Percentiles rank a stretch among this genome's conserved stretches.
phyloP scores from a whole-genome alignment of 2,329 filamentous ascomycete species.

The Alternaria solani region DNA sequence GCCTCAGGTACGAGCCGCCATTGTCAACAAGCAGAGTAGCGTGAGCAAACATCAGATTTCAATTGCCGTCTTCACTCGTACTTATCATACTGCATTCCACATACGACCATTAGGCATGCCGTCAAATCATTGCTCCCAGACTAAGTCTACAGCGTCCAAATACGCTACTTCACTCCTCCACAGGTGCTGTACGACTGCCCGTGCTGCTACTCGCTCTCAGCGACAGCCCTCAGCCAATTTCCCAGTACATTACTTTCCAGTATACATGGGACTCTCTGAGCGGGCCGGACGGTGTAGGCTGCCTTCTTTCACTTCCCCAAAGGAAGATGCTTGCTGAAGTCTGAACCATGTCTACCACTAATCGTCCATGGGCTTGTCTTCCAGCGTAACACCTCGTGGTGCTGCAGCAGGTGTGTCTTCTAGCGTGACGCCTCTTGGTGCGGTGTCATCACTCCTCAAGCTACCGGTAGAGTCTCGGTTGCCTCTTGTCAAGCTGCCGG shows the following conservation, averaged over 20 bases:
- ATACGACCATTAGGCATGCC: slow-evolving; percentile 27
- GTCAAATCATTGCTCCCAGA: slow-evolving; percentile 24
- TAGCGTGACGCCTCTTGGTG: slow-evolving; percentile 67
- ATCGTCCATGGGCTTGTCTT: slow-evolving; percentile 82
- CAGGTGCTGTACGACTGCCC: slow-evolving; percentile 5
- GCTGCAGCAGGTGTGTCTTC: slow-evolving; percentile 61
- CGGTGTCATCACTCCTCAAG: slow-evolving; percentile 55
- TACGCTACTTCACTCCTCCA: slow-evolving; percentile 11
- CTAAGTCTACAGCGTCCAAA: slow-evolving; percentile 28
- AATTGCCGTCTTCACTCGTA: slow-evolving; percentile 31
- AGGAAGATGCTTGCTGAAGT: slow-evolving; percentile 13
- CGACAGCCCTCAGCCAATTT: slow-evolving; percentile 3
- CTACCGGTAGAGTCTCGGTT: slow-evolving; percentile 52
- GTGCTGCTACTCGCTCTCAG: slow-evolving; percentile 1
- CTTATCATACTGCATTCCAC: slow-evolving; percentile 32
- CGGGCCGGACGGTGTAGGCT: slow-evolving; percentile 3
- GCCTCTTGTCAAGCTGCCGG: slow-evolving; percentile 44
- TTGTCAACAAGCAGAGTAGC: slow-evolving; percentile 16
- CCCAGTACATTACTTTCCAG: neutral
- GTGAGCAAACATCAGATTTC: slow-evolving; percentile 12
- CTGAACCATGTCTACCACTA: slow-evolving; percentile 48
- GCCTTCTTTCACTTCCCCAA: slow-evolving; percentile 4
- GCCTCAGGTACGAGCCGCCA: slow-evolving; percentile 30
- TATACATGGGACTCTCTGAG: slow-evolving; percentile 8
- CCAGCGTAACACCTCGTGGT: slow-evolving; percentile 69